These are phyloP conservation scores for Phytophthora crassamura DNA, from an alignment of 352 stramenopile species.

Conservation along the genomic window DNA sequence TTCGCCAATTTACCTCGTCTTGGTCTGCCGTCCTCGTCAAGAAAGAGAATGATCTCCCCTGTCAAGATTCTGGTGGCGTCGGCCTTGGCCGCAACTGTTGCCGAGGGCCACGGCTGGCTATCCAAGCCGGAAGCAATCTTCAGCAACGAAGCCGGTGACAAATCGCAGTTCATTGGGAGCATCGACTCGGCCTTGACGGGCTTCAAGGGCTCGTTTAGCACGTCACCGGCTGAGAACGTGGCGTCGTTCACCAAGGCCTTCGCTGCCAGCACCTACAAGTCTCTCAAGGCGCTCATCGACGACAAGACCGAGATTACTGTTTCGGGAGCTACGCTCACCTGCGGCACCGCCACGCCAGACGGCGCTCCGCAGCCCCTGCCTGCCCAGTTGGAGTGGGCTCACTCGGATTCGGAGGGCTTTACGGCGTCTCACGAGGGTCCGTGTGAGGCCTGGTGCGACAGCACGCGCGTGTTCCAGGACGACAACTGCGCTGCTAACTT, in stretches of 20 bases:
- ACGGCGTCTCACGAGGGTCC: constrained; percentile 36
- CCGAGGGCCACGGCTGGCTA: constrained; percentile 21
- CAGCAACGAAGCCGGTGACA: constrained; percentile 1
- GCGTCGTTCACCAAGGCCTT: constrained; percentile 13
- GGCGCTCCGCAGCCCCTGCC: constrained; percentile 15
- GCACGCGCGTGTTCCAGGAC: constrained; percentile 35
- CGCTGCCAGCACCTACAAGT: constrained; percentile 13
- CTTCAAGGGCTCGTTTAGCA: constrained; percentile 4
- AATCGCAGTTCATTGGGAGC: constrained; percentile 1
- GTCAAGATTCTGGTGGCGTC: background rate
- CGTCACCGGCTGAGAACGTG: background rate
- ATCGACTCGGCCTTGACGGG: constrained; percentile 7
- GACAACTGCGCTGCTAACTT: constrained; percentile 36
- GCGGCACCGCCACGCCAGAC: constrained; percentile 17
- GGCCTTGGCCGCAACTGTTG: background rate
- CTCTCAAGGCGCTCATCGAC: constrained; percentile 3
- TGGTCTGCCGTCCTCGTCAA: background rate
- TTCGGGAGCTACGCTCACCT: constrained; percentile 5
- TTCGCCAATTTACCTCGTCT: background rate
- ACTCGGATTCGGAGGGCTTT: constrained; percentile 22
- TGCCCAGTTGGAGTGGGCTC: constrained; percentile 24
- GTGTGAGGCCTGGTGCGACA: constrained; percentile 46
- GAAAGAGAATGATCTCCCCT: background rate
- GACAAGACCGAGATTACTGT: constrained; percentile 5
- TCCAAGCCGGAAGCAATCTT: constrained; percentile 2